These are phyloP conservation scores for Funneliformis caledonium DNA, from an alignment of 371 early-diverging fungal species.

Conservation along the genomic window DNA sequence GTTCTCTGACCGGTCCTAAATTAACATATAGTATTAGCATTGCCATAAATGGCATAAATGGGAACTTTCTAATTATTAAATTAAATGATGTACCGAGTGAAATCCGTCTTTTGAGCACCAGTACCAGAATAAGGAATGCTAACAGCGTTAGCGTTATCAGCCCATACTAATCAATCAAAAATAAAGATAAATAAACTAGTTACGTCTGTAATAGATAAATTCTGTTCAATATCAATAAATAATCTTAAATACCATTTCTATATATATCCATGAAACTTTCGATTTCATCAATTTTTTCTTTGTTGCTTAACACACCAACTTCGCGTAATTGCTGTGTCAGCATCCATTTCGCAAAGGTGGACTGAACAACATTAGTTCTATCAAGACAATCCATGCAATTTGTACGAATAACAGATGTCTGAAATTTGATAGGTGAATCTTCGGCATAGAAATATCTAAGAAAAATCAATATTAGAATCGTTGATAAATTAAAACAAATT, in stretches of 20 bases:
- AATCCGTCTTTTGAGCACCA: conserved; percentile 97
- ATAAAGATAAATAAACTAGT: neutral
- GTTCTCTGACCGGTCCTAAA: conserved; percentile 84
- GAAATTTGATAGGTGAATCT: conserved; percentile 51
- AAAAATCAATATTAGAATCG: conserved; percentile 1
- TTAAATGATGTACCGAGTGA: conserved; percentile 68
- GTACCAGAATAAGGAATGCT: conserved; percentile 97
- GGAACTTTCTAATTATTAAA: too few species aligned
- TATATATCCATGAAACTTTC: conserved; percentile 45
- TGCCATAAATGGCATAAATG: neutral
- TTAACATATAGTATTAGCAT: neutral
- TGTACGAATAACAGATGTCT: conserved; percentile 89
- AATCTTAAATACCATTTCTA: conserved; percentile 46
- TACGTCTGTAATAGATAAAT: neutral
- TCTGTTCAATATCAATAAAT: neutral
- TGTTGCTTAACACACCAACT: conserved; percentile 60
- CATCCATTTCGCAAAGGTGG: conserved; percentile 77
- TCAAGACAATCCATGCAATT: conserved; percentile 99
- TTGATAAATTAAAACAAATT: neutral
- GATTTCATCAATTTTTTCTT: conserved; percentile 63
- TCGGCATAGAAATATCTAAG: conserved; percentile 35
- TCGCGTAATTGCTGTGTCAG: conserved; percentile 71
- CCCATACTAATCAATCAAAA: conserved; percentile 77
- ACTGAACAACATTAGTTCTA: conserved; percentile 99
- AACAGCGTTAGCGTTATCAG: conserved; percentile 98